A percentile compares a stretch with the other conserved stretches of the same genome.
phyloP scores from a whole-genome alignment of 805 yeast species.

The Debaryomyces maramus region DNA sequence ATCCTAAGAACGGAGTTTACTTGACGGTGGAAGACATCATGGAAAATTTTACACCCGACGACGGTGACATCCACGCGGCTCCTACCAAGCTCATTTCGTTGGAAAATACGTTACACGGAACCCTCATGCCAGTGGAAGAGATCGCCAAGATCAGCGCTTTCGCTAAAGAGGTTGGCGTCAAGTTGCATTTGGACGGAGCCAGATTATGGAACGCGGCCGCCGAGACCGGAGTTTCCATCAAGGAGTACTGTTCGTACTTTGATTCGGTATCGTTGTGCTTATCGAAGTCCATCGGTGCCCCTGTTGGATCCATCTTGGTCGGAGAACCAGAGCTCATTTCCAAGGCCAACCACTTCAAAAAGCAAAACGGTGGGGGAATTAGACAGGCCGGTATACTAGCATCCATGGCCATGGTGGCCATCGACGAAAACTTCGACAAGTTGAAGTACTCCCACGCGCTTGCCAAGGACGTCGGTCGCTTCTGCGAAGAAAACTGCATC shows the following conservation, averaged over 20 bases:
- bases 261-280: conserved; percentile 90
- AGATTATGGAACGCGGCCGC: conserved; percentile 88
- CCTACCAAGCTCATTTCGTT: conserved; percentile 83
- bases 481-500: conserved; percentile 54
- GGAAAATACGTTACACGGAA: conserved; percentile 88
- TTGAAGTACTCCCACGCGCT: conserved; percentile 49
- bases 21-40: conserved; percentile 79
- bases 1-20: conserved; percentile 72
- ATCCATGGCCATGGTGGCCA: conserved; percentile 76
- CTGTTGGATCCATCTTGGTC: conserved; percentile 86
- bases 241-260: conserved; percentile 71
- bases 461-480: conserved; percentile 54
- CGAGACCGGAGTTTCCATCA: conserved; percentile 65
- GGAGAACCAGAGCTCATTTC: conserved; percentile 59
- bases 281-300: conserved; percentile 90
- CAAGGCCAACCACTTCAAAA: conserved; percentile 81
- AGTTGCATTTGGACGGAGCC: conserved; percentile 92
- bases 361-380: conserved; percentile 92
- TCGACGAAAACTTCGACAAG: conserved; percentile 68
- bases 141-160: conserved; percentile 67
- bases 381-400: conserved; percentile 84
- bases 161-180: conserved; percentile 58
- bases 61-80: conserved; percentile 83
- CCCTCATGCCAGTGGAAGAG: conserved; percentile 78
- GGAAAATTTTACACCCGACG: conserved; percentile 61